Conservation (phyloP, 768 basidiomycete genomes). For the Postia placenta region DNA sequence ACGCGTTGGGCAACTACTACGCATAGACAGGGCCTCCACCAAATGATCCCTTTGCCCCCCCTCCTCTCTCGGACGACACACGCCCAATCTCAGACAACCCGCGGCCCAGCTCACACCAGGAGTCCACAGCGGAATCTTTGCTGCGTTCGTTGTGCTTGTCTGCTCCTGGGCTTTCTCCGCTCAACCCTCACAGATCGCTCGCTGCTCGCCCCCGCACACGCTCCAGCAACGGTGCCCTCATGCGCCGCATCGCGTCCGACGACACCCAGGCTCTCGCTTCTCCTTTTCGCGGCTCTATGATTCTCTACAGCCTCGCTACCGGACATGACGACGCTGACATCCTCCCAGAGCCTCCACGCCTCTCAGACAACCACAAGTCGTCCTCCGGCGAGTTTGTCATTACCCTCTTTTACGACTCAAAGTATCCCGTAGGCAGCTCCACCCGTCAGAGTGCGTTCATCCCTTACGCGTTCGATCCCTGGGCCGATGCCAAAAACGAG, state of each 20-base stretch:
- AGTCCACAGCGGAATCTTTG: constrained; percentile 8
- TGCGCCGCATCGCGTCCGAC: constrained; percentile 40
- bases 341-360: constrained; percentile 27
- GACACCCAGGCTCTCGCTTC: constrained; percentile 37
- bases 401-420: constrained; percentile 49
- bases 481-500: constrained; percentile 42
- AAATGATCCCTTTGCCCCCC: not conserved
- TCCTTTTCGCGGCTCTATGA: constrained; percentile 50
- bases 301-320: constrained; percentile 57
- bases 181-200: too few relatives aligned
- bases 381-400: constrained; percentile 46
- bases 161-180: constrained; percentile 44
- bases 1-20: not conserved
- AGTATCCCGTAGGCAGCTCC: constrained; percentile 48
- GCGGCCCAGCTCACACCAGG: not conserved
- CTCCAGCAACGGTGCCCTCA: constrained; percentile 33
- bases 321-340: constrained; percentile 24
- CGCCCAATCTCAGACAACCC: not conserved
- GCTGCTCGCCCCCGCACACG: constrained; percentile 40
- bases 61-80: not conserved
- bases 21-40: not conserved
- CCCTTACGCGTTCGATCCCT: constrained; percentile 69
- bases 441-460: constrained; percentile 35
- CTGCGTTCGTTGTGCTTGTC: constrained; percentile 20
- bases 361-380: constrained; percentile 30